phyloP scores from a whole-genome alignment of 2,329 filamentous ascomycete genomes.

The Aurifilum marmelostoma region DNA sequence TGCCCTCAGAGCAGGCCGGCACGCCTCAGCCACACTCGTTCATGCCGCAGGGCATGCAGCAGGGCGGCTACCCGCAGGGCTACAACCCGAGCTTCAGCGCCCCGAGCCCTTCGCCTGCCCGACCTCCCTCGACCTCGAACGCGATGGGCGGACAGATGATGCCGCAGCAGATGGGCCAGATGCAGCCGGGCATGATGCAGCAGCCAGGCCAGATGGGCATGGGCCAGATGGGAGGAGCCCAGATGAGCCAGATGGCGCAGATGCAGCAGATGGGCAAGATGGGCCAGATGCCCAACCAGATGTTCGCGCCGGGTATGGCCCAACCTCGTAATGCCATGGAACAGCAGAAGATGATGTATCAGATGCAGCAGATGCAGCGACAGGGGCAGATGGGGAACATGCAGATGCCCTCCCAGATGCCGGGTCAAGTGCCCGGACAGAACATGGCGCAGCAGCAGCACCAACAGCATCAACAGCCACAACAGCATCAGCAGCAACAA shows the following conservation, averaged over 20 bases:
- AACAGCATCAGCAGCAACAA: slow-evolving; percentile 29
- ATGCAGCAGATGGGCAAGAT: slow-evolving; percentile 49
- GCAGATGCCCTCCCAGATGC: slow-evolving; percentile 38
- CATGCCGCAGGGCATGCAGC: slow-evolving; percentile 51
- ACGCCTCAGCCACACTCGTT: slow-evolving; percentile 77
- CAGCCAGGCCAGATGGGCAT: slow-evolving; percentile 36
- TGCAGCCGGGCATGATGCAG: slow-evolving; percentile 43
- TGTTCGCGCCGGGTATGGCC: slow-evolving; percentile 41
- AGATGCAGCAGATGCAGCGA: slow-evolving; percentile 69
- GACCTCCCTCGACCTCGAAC: slow-evolving; percentile 59
- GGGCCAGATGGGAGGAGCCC: slow-evolving; percentile 38
- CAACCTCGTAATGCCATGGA: slow-evolving; percentile 63
- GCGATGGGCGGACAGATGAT: slow-evolving; percentile 57
- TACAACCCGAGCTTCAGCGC: slow-evolving; percentile 61
- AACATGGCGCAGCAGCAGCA: slow-evolving; percentile 55
- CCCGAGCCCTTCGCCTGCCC: slow-evolving; percentile 57
- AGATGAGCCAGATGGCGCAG: slow-evolving; percentile 41
- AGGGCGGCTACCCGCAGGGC: slow-evolving; percentile 57
- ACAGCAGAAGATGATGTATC: slow-evolving; percentile 78
- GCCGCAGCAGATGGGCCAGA: slow-evolving; percentile 53
- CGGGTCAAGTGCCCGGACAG: slow-evolving; percentile 38
- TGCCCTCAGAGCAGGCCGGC: slow-evolving; percentile 73
- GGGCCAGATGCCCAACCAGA: slow-evolving; percentile 41
- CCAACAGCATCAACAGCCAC: slow-evolving; percentile 33
- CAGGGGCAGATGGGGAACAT: slow-evolving; percentile 50